phyloP scores from a whole-genome alignment of 768 basidiomycete genomes.

The Dictyophora rubrovolvata region DNA sequence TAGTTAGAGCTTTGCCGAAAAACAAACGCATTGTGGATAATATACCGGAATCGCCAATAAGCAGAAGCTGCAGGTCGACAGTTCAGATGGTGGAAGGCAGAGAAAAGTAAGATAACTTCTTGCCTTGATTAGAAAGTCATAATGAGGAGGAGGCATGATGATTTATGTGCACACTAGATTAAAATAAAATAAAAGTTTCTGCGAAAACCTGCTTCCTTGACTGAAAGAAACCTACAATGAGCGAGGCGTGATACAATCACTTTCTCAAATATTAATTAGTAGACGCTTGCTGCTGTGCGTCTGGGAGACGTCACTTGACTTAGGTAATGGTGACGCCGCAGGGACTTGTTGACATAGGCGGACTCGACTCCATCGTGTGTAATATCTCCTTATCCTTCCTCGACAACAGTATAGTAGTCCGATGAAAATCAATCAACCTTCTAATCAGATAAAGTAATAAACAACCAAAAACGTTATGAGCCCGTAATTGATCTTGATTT shows the following conservation, averaged over 20 bases:
- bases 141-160: slow-evolving; percentile 81
- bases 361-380: no score
- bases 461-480: not conserved
- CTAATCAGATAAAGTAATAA: slow-evolving; percentile 77
- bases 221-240: no score
- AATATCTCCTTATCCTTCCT: not conserved
- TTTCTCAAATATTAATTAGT: no score
- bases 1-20: not conserved
- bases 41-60: slow-evolving; percentile 91
- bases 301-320: no score
- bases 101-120: slow-evolving; percentile 13
- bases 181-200: no score
- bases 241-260: no score
- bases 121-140: slow-evolving; percentile 95
- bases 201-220: no score
- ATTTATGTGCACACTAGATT: not conserved
- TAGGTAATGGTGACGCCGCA: no score
- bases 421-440: slow-evolving; percentile 69
- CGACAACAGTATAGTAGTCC: not conserved
- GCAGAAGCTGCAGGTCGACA: slow-evolving; percentile 52
- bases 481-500: not conserved
- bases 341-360: no score
- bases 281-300: no score
- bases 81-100: slow-evolving; percentile 3
- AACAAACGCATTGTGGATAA: slow-evolving; percentile 1